These are phyloP conservation scores for Kazachstania africana DNA, from an alignment of 805 yeast species.

Conservation along the genomic window DNA sequence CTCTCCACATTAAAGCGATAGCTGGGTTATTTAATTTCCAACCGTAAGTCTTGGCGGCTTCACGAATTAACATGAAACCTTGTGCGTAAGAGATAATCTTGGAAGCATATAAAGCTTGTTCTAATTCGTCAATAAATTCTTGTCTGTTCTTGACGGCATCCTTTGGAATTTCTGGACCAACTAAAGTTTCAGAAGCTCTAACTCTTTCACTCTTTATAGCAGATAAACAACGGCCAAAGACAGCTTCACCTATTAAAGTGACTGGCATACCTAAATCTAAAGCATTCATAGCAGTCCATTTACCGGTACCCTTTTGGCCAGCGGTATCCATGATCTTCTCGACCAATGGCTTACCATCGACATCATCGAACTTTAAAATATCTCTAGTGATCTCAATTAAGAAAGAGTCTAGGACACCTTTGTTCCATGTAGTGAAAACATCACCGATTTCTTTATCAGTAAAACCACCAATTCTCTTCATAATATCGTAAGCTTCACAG, in stretches of 20 bases:
- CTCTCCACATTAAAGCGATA: conserved; percentile 99
- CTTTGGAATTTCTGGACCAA: conserved; percentile 64
- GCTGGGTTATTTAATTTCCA: conserved; percentile 98
- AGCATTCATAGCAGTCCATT: conserved; percentile 98
- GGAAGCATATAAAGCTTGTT: conserved; percentile 97
- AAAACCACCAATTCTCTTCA: conserved; percentile 90
- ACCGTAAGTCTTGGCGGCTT: conserved; percentile 92
- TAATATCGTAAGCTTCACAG: conserved; percentile 92
- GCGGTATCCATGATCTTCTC: conserved; percentile 96
- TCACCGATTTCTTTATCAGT: conserved; percentile 85
- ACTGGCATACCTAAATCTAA: conserved; percentile 97
- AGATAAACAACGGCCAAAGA: conserved; percentile 89
- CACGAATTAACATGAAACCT: conserved; percentile 98
- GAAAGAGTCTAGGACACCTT: conserved; percentile 95
- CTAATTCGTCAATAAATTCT: conserved; percentile 81
- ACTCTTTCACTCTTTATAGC: conserved; percentile 87
- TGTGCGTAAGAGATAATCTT: conserved; percentile 97
- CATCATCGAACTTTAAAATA: conserved; percentile 79
- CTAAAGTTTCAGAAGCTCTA: conserved; percentile 65
- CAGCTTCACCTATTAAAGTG: conserved; percentile 97
- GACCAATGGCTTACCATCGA: conserved; percentile 83
- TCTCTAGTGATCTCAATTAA: conserved; percentile 94
- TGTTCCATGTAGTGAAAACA: conserved; percentile 89
- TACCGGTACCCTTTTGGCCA: conserved; percentile 99
- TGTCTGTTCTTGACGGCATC: conserved; percentile 63